Conservation (phyloP, 169 alveolate genomes). For the Plasmodium knowlesi region DNA sequence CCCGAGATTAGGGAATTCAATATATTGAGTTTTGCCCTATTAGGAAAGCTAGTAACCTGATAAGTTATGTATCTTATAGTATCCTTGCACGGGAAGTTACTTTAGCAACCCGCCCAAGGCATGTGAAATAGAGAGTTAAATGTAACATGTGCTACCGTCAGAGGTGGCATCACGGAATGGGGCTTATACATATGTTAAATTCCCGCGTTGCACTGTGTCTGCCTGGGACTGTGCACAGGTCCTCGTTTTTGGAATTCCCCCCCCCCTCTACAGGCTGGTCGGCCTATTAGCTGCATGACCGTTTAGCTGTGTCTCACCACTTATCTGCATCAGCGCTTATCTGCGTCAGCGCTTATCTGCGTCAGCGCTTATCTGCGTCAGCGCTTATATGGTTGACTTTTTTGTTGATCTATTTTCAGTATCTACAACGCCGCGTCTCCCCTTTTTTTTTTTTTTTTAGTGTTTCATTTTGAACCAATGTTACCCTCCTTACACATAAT, state of each 20-base stretch:
- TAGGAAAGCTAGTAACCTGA: slow-evolving; percentile 74
- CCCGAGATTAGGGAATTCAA: slow-evolving; percentile 63
- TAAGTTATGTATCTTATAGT: slow-evolving; percentile 61
- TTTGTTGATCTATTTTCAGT: neutral
- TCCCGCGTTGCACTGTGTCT: neutral
- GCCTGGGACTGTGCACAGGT: neutral
- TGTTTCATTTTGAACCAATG: neutral
- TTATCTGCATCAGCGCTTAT: neutral
- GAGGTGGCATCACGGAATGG: slow-evolving; percentile 64
- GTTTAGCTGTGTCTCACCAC: no score
- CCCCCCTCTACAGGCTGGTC: neutral
- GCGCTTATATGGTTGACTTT: neutral
- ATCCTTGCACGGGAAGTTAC: neutral
- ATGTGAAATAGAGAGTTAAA: slow-evolving; percentile 60
- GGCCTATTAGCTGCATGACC: neutral
- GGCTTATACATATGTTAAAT: slow-evolving; percentile 76
- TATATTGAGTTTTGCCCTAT: neutral
- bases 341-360: neutral
- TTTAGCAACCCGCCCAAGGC: neutral
- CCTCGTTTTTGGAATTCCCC: neutral
- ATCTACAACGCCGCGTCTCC: neutral
- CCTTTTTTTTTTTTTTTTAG: neutral
- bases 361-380: neutral
- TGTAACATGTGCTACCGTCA: slow-evolving; percentile 55
- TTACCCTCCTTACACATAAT: neutral